A percentile compares a stretch with the other conserved stretches of the same genome.
Conservation (phyloP, 176 grass and related monocot species). For the Bromus sterilis region DNA sequence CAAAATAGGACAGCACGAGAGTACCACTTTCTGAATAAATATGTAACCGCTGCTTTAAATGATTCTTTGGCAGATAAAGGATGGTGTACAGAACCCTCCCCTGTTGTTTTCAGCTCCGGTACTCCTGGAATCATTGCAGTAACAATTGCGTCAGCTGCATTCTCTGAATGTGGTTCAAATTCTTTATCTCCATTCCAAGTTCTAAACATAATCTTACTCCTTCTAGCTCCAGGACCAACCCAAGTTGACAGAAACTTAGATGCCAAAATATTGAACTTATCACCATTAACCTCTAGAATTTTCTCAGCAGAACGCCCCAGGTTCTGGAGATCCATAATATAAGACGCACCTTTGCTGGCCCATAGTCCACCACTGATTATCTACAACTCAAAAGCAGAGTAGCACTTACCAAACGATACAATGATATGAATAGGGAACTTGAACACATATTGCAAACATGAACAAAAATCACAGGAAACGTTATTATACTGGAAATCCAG, state of each 20-base stretch:
- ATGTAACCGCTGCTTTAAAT: conserved; percentile 44
- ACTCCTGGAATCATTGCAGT: conserved; percentile 25
- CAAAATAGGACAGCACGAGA: conserved; percentile 44
- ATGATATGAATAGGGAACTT: background rate
- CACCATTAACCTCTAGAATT: conserved; percentile 61
- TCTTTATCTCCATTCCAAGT: conserved; percentile 84
- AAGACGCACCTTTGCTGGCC: conserved; percentile 54
- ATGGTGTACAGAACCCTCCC: conserved; percentile 36
- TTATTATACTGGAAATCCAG: background rate
- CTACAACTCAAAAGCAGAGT: conserved; percentile 33
- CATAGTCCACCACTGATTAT: conserved; percentile 81
- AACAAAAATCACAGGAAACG: background rate
- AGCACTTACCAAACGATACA: background rate
- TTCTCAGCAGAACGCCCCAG: conserved; percentile 48
- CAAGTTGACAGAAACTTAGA: conserved; percentile 95
- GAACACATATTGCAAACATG: background rate
- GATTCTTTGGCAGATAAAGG: conserved; percentile 60
- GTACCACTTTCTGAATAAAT: conserved; percentile 65
- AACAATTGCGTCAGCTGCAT: conserved; percentile 43
- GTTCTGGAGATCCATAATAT: conserved; percentile 53
- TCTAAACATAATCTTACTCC: conserved; percentile 80
- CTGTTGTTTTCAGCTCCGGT: conserved; percentile 33
- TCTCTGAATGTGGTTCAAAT: conserved; percentile 54
- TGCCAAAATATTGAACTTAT: conserved; percentile 74
- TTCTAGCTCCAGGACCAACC: conserved; percentile 76